Base-by-base conservation (phyloP, 495 filamentous ascomycete species). In the Penicillium verhagenii region DNA sequence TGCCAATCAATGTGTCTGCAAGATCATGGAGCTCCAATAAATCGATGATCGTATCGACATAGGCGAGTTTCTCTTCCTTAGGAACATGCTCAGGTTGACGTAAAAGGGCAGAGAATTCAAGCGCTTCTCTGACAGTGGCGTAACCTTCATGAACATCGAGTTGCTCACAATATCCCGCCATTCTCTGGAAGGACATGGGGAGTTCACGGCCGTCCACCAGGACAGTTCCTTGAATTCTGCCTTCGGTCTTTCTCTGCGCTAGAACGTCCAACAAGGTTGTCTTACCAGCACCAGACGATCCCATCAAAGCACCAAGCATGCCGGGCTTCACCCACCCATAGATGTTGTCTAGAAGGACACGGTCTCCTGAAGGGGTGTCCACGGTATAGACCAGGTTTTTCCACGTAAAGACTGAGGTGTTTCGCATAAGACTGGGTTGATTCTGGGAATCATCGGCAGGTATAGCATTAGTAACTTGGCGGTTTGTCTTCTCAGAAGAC, bases 261-360 rank as follows among this genome's bases (percentile, higher is more conserved):
- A 80, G 59, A 9, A 76, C 73, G 56, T 79, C 74, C 3, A 80
- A 62, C 9, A 86, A 65, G 0, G 82, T 86, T 3, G 83, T 86
- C 44, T 86, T 86, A 21, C 83, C 81, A n/a, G 82, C 83, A 16
- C 83, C 83, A 11, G 82, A 84, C 18, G 78, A 78, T n/a, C 83
- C 83, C 76, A 92, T 89, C 5, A 91, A 71, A 1, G 89, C 89
- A 9, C 85, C 82, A 60, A 92, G 74, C 63, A 83, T 79, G 43
- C 92, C 92, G 16, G 92, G 92, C 67, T 94, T 94, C 46, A 96
- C 90, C 87, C 88, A 96, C 29, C 92, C 92, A 57, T 91, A 85
- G 3, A 96, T 86, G 55, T 94, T 78, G 56, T 96, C 85, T 25
- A 96, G 74, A 4, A 92, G 72, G 11, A 71, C 59, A 28, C 70